Base-by-base conservation (phyloP, 345 rosid species). In the Gossypium anomalum region DNA sequence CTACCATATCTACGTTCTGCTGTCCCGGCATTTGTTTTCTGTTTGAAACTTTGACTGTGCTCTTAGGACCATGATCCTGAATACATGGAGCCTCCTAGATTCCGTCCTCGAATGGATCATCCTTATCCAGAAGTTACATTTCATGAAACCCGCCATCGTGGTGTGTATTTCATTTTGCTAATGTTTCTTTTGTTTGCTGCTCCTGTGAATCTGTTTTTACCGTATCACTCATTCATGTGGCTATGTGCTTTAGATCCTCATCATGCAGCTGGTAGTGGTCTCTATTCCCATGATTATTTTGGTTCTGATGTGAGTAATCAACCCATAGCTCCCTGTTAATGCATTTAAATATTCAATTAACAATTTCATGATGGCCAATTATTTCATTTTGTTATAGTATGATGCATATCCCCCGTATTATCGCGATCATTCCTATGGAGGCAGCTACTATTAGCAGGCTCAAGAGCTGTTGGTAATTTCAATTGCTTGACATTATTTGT, bases 11-110 rank as follows among this genome's bases (percentile, higher is more conserved):
- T 47, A 17, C 20, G n/a, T 62, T 25, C 22, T 19, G 12, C 72
- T 67, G 41, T 66, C 51, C 44, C 55, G 4, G 72, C 48, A 49
- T 66, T 77, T 9, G 8, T 44, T 55, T 60, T n/a, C 48, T 60
- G 67, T 53, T 45, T 68, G 59, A 20, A 41, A 38, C 11, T 51
- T 74, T 45, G 22, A 66, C 65, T 49, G 34, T 78, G 74, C 60
- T 51, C 73, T 38, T 76, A 86, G 92, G 87, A 86, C 75, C 84
- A 76, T 60, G 84, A 81, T 67, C 74, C 84, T 71, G 89, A 88
- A 71, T 82, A 82, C 74, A 44, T 78, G 74, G 90, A 82, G 76
- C 87, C 87, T 12, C 78, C 81, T 44, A 82, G 89, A 78, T 16
- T 70, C 49, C 76, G 85, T 3, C 86, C 82, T 25, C 85, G 87